Conservation (phyloP, 495 filamentous ascomycete genomes). For the Hyaloscypha bicolor region DNA sequence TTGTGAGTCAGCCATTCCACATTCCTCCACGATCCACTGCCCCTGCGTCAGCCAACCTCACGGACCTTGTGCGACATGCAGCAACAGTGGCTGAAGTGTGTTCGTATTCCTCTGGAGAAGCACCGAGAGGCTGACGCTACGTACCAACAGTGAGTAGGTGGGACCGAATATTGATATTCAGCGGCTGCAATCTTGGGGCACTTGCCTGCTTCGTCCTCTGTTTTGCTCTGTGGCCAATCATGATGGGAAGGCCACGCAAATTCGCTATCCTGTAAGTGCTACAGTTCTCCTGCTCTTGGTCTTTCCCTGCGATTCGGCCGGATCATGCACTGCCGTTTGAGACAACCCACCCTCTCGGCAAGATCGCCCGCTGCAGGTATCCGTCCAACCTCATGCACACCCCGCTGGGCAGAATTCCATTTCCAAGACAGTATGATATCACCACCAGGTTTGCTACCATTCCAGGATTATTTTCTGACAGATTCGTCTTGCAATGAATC, state of each 20-base stretch:
- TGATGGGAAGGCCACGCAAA: constrained; percentile 80
- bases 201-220: constrained; percentile 89
- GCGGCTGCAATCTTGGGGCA: constrained; percentile 87
- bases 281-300: constrained; percentile 27
- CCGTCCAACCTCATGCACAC: constrained; percentile 29
- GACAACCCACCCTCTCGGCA: constrained; percentile 24
- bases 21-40: constrained; percentile 15
- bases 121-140: constrained; percentile 24
- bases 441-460: not conserved
- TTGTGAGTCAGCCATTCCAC: constrained; percentile 66
- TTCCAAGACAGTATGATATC: constrained; percentile 9
- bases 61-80: constrained; percentile 30
- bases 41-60: constrained; percentile 32
- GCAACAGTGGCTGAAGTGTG: constrained; percentile 22
- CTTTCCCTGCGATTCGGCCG: constrained; percentile 4
- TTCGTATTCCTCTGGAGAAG: constrained; percentile 22
- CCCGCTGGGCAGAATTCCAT: constrained; percentile 12
- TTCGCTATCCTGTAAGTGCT: constrained; percentile 92
- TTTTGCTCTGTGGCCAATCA: constrained; percentile 83
- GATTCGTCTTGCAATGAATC: constrained; percentile 23
- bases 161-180: constrained; percentile 93
- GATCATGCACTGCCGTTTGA: constrained; percentile 18
- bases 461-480: constrained; percentile 1
- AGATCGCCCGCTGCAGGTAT: constrained; percentile 33
- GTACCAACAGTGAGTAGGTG: constrained; percentile 80